Evolutionary conservation across 2,329 filamentous ascomycete genomes (phyloP), one percentile per base, ranked within the genome.

Genomic region (Phialophora verrucosa): DNA sequence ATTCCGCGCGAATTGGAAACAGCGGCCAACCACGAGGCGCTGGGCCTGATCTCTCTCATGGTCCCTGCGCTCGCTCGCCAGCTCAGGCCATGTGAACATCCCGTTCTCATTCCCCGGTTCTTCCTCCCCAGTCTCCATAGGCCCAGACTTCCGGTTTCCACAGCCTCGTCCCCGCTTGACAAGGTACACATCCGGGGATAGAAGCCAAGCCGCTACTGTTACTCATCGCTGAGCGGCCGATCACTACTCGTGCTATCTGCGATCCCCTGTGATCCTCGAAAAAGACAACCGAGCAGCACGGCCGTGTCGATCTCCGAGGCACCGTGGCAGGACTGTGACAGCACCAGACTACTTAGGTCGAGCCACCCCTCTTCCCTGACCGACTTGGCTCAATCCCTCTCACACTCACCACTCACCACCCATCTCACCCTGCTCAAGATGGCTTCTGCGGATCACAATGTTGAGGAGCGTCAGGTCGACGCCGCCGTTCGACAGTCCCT

Each of bases 401-500:
- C 42, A 10, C 49, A 12, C 59, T 25, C 59, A 31, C n/a, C 47
- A 14, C 59, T 25, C 59, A 31, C n/a, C 47, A 14, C 23, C 7
- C 23, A 20, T 3, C 12, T 17, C 60, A 23, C 2, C 8, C 29
- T 49, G 42, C 50, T 29, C 44, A 67, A 4, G 17, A 67, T 69
- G 67, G 38, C 62, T 25, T 63, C 59, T 10, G 66, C 64, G 59
- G 63, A 70, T 42, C 58, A 63, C 31, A 62, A 42, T 20, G 47
- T 66, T 12, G 65, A 67, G 32, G 62, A 68, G 59, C 59, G 58
- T 6, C 57, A 61, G 54, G 67, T 65, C 17, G 59, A 65, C 51
- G 12, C 62, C 20, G 50, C 62, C 25, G 32, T 53, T 17, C 64
- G 64, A n/a, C 67, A 60, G 10, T 62, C 64, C 8, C 54, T 67